Evolutionary conservation across 2,329 filamentous ascomycete genomes (phyloP), one percentile per base, ranked within the genome.

Genomic region (Magnaporthiopsis poae): DNA sequence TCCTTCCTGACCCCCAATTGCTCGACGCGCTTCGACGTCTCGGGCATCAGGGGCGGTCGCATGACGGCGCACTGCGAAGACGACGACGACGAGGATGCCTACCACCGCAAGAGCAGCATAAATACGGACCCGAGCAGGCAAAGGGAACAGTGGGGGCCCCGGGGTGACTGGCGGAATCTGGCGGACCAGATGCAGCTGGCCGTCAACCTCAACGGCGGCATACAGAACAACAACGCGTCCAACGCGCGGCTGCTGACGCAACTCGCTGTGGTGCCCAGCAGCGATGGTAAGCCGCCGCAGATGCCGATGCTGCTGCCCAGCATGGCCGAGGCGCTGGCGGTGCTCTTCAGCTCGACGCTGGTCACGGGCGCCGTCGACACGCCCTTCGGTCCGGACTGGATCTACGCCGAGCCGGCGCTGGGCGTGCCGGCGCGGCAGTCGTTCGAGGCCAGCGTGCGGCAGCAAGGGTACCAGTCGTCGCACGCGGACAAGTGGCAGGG

Each of bases 281-380:
- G n/a, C 46, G 46, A 25, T 21, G 46, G 18, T 7, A 64, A 66
- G 0, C 36, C 73, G 4, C 74, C 77, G 0, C 65, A 67, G 0
- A 79, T 91, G 0, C 78, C 82, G 46, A 75, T 79, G 0, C 72
- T 75, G 0, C 74, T 88, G 0, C 91, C 91, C 0, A 90, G 87
- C 2, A 80, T 90, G n/a, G 87, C 86, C 0, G 91, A 95, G 75
- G 88, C 88, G 0, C 74, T 95, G 0, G 89, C 90, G 0, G 89
- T 91, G 0, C 81, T 92, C 71, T 83, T 85, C 0, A 85, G 86
- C 4, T 87, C 84, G 52, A 91, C 89, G 0, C 75, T 92, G 0
- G 80, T 92, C 11, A 79, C 87, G 61, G 81, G 84, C 11, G 77
- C 86, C 2, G 76, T 84, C 11, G 80, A 85, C 66, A 78, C 88